These are phyloP conservation scores for Datura wrightii DNA, from an alignment of 257 asterid genomes.

Conservation along the genomic window DNA sequence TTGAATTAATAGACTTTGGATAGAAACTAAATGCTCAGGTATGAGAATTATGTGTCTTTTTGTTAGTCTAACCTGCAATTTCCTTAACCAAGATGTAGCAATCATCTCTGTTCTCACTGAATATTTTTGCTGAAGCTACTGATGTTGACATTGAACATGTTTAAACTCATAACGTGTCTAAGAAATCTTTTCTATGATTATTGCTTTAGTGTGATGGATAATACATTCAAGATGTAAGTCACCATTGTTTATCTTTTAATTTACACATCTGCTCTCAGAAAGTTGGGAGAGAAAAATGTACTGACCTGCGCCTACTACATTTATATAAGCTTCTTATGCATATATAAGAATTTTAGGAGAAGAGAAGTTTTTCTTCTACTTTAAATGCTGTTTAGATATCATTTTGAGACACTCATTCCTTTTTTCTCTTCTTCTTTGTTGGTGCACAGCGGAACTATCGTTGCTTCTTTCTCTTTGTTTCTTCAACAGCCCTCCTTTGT, in stretches of 20 bases:
- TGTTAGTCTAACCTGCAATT: too few species aligned
- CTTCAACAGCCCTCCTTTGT: constrained; percentile 69
- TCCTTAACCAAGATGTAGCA: not conserved
- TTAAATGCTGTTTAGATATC: constrained; percentile 21
- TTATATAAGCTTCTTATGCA: not conserved
- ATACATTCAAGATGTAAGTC: not conserved
- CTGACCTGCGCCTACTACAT: not conserved
- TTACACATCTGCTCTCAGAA: not conserved
- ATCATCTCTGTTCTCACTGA: not conserved
- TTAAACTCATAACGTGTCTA: not conserved
- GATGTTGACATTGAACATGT: not conserved
- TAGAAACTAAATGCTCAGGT: too few species aligned
- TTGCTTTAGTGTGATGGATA: not conserved
- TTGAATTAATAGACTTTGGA: not conserved
- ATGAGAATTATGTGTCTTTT: too few species aligned
- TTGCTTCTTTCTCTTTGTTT: constrained; percentile 69
- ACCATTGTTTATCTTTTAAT: not conserved
- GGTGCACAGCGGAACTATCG: constrained; percentile 72
- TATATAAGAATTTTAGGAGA: not conserved
- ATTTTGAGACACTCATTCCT: not conserved
- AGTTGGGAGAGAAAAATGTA: not conserved
- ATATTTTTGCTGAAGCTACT: not conserved
- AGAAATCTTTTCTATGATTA: not conserved
- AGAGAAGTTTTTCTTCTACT: not conserved
- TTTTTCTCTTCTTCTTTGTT: not conserved